Evolutionary conservation across 2,329 filamentous ascomycete genomes (phyloP), one percentile per base, ranked within the genome.

Genomic region (Alternaria panax): DNA sequence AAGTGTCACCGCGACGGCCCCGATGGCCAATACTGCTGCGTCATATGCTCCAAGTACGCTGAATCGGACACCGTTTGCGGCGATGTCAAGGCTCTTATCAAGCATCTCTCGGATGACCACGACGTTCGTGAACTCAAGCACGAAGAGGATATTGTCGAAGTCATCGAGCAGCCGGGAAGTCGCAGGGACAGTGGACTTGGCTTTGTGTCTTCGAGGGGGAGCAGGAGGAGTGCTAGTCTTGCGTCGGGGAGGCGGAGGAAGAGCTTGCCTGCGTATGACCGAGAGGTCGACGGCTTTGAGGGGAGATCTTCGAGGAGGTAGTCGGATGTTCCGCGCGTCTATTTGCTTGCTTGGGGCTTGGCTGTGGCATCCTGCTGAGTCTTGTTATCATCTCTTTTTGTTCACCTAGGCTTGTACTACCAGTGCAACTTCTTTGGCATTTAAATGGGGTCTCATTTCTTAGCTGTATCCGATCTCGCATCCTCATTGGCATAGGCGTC

Each of bases 41-140:
- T 77, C 7, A 62, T 78, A 1, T 78, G 75, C 52, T 69, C 70
- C n/a, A 61, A 62, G 38, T 60, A 66, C 30, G 60, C 51, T 0
- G 62, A 62, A 20, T 63, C 67, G 4, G 69, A 76, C n/a, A 75
- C 75, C 0, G 66, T 78, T 0, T 78, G 75, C 51, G 75, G 75
- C 8, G 75, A 78, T 46, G 75, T 78, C 1, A 77, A 75, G 45
- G 75, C 75, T 7, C 67, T 78, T 4, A 63, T 78, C 7, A 66
- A 70, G 41, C 75, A 78, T 51, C 67, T 78, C 24, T 78, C 71
- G 61, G 68, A 71, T 46, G 75, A 78, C 30, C 75, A 78, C 50
- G 59, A 61, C 12, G 64, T 68, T 2, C 54, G 62, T 5, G 73
- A 78, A 52, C 58, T 78, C 20, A 71, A 76, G 53, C 56, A 57